Evolutionary conservation across 805 yeast species (phyloP), one percentile per base, ranked within the genome.

Genomic region (Candida jianshihensis): DNA sequence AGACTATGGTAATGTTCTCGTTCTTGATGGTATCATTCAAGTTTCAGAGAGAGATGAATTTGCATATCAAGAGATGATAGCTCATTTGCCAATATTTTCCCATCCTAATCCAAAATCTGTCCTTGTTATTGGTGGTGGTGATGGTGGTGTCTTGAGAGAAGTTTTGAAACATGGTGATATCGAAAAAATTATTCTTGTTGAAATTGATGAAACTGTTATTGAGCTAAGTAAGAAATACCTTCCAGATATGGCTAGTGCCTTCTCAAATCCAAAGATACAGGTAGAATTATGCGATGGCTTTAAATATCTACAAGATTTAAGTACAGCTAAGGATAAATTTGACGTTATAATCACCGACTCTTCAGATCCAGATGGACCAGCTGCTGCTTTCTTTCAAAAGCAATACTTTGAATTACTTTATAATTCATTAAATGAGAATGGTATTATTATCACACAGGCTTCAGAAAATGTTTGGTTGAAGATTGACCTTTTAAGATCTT

Each of bases 301-400:
- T 65, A 69, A 85, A 59, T 88, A 61, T 56, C 67, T 88, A 46
- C 68, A 76, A 41, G 68, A 64, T 11, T 37, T 55, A 10, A 43
- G 42, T 6, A 49, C 56, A 17, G 60, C 65, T 30, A 48, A 53
- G 8, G 68, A 68, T 25, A 73, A 73, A 46, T 88, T 69, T 54
- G 96, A 88, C 58, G 80, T 89, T 22, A 84, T 88, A 40, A 86
- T 88, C 42, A 84, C 95, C 14, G 97, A 88, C 58, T 84, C 95
- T 3, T 81, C 94, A 2, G 97, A 88, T 59, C 96, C 96, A 1
- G 96, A 88, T 49, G 96, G 92, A 3, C 97, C 97, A 6, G 97
- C 97, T 1, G 94, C 80, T 50, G 83, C 83, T 15, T 83, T 88
- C 48, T 88, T 88, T 64, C 85, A 86, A 57, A 69, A 71, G 41